Percentiles rank a stretch among this genome's conserved stretches.
These are phyloP conservation scores for Corynespora cassiicola DNA, from an alignment of 2,329 filamentous ascomycete genomes.

Conservation along the genomic window DNA sequence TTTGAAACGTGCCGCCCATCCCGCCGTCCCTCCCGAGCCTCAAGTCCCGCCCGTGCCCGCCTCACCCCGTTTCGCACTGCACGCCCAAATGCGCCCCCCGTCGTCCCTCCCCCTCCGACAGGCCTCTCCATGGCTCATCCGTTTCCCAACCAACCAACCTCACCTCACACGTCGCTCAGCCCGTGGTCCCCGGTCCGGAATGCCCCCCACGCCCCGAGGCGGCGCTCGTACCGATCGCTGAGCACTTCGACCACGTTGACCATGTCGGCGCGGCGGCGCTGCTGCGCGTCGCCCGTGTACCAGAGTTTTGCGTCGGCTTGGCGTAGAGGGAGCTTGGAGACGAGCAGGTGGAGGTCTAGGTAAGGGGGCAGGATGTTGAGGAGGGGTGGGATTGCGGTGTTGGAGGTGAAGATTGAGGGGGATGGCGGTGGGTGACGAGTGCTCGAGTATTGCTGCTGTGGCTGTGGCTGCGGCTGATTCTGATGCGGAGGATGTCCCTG, in stretches of 20 bases:
- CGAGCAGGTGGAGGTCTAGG: constrained; percentile 50
- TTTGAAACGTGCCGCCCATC: too few relatives aligned
- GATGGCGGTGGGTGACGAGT: constrained; percentile 21
- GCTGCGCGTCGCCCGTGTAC: constrained; percentile 26
- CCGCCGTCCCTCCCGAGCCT: too few relatives aligned
- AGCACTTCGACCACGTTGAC: constrained; percentile 53
- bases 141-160: too few relatives aligned
- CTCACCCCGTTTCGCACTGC: too few relatives aligned
- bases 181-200: constrained; percentile 17
- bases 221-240: constrained; percentile 45
- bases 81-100: too few relatives aligned
- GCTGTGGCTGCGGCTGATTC: constrained; percentile 21
- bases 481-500: constrained; percentile 45
- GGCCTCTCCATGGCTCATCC: too few relatives aligned
- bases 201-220: constrained; percentile 47
- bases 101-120: too few relatives aligned
- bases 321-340: constrained; percentile 44
- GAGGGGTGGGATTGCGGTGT: constrained; percentile 44
- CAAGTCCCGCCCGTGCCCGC: too few relatives aligned
- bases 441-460: constrained; percentile 4
- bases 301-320: constrained; percentile 42
- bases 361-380: constrained; percentile 41
- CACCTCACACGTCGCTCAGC: constrained; percentile 9
- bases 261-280: constrained; percentile 27
- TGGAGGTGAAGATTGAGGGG: constrained; percentile 51